phyloP scores from a whole-genome alignment of 2,329 filamentous ascomycete species.

The Hypoxylon sp. region DNA sequence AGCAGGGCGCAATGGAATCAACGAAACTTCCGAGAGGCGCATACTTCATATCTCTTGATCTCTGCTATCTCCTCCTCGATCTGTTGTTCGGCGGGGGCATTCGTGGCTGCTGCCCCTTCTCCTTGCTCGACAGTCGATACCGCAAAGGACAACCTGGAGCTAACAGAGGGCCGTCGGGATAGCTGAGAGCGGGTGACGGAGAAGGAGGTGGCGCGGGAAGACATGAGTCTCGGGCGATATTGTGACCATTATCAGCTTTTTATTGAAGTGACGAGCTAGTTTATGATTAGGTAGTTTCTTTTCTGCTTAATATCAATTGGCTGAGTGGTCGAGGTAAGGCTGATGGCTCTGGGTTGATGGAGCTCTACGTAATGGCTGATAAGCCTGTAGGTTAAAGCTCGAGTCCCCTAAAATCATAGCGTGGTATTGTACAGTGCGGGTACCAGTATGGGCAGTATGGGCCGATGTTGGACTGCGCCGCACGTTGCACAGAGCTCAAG shows the following conservation, averaged over 20 bases:
- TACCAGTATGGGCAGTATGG: too few species aligned
- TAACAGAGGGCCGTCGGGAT: slow-evolving; percentile 67
- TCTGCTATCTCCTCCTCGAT: slow-evolving; percentile 96
- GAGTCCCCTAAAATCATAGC: too few species aligned
- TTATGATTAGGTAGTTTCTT: neutral
- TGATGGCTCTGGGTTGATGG: slow-evolving; percentile 3
- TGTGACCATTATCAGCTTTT: slow-evolving; percentile 54
- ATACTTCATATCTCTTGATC: slow-evolving; percentile 94
- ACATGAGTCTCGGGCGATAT: slow-evolving; percentile 56
- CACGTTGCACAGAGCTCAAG: slow-evolving; percentile 23
- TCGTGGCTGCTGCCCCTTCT: slow-evolving; percentile 60
- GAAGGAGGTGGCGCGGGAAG: slow-evolving; percentile 66
- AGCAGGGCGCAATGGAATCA: slow-evolving; percentile 17
- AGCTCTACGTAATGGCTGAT: slow-evolving; percentile 26
- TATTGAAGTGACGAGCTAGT: neutral
- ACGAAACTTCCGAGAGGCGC: slow-evolving; percentile 25
- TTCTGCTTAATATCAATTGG: neutral
- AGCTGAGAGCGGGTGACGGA: slow-evolving; percentile 58
- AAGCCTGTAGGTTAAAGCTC: slow-evolving; percentile 2
- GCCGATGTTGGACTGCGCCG: too few species aligned
- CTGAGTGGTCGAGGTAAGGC: slow-evolving; percentile 2
- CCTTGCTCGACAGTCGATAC: slow-evolving; percentile 74
- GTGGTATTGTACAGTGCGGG: neutral
- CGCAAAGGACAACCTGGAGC: slow-evolving; percentile 74
- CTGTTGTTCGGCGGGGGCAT: slow-evolving; percentile 70